Percentiles rank a stretch among this genome's conserved stretches.
These are phyloP conservation scores for Chrysoporthe deuterocubensis DNA, from an alignment of 2,329 filamentous ascomycete genomes.

Conservation along the genomic window DNA sequence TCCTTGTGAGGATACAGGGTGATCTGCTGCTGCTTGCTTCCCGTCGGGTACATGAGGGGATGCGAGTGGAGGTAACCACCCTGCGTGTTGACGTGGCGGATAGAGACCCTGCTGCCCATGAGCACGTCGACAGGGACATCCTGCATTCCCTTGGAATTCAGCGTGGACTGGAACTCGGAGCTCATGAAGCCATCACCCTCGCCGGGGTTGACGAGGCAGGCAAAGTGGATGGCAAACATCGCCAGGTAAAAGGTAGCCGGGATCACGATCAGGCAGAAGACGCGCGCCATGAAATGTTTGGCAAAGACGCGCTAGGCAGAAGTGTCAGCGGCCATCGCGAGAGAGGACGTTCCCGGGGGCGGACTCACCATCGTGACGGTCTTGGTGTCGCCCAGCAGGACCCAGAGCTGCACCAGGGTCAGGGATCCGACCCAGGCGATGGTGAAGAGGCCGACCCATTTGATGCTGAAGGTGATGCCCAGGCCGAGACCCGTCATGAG, in stretches of 20 bases:
- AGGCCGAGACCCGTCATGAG: constrained; percentile 82
- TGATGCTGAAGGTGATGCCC: constrained; percentile 91
- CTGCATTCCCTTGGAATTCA: constrained; percentile 96
- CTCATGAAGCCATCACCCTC: constrained; percentile 99
- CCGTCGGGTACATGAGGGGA: constrained; percentile 94
- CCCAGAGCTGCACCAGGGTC: constrained; percentile 92
- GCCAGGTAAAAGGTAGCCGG: constrained; percentile 89
- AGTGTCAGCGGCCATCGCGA: neutral
- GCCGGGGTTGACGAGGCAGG: constrained; percentile 90
- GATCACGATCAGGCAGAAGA: constrained; percentile 90
- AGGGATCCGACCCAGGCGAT: constrained; percentile 96
- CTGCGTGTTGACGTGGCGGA: constrained; percentile 96
- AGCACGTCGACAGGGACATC: constrained; percentile 92
- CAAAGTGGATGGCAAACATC: constrained; percentile 97
- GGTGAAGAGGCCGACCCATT: constrained; percentile 98
- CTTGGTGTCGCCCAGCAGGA: constrained; percentile 85
- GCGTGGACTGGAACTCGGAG: constrained; percentile 95
- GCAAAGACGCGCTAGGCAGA: constrained; percentile 70
- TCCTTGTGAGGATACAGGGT: constrained; percentile 99
- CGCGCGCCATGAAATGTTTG: constrained; percentile 91
- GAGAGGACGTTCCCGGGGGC: constrained; percentile 16
- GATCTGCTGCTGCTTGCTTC: constrained; percentile 98
- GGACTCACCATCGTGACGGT: constrained; percentile 70
- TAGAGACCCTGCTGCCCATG: constrained; percentile 81
- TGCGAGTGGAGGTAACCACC: constrained; percentile 98